Evolutionary conservation across 169 alveolate species (phyloP).

Genomic region (Eimeria mitis): DNA sequence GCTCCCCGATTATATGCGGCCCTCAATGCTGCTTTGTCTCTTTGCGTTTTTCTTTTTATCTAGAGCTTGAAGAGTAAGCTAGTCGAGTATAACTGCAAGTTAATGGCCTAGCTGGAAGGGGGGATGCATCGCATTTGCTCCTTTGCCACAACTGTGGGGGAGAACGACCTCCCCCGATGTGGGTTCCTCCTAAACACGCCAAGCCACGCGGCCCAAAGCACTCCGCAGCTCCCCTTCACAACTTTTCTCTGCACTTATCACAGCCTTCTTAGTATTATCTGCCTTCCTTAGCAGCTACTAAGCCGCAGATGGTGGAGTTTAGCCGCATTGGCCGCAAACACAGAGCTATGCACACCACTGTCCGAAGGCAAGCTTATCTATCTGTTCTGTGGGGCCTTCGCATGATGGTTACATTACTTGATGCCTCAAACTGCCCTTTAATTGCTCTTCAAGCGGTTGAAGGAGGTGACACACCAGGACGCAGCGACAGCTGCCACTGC

Average conservation of each 20-base stretch:
- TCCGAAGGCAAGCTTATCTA: neutral
- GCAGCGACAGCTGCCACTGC: neutral
- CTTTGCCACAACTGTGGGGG: constrained; percentile 12
- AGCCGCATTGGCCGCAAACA: neutral
- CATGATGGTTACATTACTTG: neutral
- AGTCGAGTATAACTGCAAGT: neutral
- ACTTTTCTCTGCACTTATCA: neutral
- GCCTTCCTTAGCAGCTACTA: neutral
- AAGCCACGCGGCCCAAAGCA: neutral
- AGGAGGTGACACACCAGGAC: neutral
- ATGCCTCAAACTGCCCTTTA: neutral
- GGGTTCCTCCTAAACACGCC: neutral
- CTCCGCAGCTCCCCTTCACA: neutral
- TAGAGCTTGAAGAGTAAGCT: neutral
- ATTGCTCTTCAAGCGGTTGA: neutral
- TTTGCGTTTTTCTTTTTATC: neutral
- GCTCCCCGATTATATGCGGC: neutral
- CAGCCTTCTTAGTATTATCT: neutral
- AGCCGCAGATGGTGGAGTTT: too few species aligned
- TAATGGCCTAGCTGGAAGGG: neutral
- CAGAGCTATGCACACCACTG: neutral
- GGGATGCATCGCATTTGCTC: neutral
- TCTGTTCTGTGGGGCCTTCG: neutral
- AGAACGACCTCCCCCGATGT: neutral
- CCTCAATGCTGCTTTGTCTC: neutral